A percentile compares a stretch with the other conserved stretches of the same genome.
These are phyloP conservation scores for Geotrichum histeridarum DNA, from an alignment of 1,139 yeast species.

Conservation along the genomic window DNA sequence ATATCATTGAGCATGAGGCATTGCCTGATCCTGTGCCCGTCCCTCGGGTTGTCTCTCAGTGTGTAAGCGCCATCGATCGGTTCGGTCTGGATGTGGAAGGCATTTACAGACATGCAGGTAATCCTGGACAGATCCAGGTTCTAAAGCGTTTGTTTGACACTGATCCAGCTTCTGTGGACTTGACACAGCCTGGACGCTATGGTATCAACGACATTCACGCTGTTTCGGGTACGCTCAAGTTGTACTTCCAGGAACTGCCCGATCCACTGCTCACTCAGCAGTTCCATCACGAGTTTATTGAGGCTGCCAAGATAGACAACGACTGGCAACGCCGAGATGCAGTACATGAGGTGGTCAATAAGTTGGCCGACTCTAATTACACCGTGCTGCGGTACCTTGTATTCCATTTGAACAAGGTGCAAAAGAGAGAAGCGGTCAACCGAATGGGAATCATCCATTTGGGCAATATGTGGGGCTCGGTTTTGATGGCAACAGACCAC, in stretches of 20 bases:
- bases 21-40: slow-evolving; percentile 47
- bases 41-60: slow-evolving; percentile 83
- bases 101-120: slow-evolving; percentile 81
- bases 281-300: slow-evolving; percentile 70
- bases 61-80: slow-evolving; percentile 78
- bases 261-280: slow-evolving; percentile 68
- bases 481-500: slow-evolving; percentile 44
- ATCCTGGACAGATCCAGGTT: slow-evolving; percentile 65
- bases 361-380: slow-evolving; percentile 90
- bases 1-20: slow-evolving; percentile 71
- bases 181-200: slow-evolving; percentile 46
- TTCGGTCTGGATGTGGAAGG: slow-evolving; percentile 86
- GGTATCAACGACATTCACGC: slow-evolving; percentile 46
- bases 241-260: slow-evolving; percentile 75
- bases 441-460: slow-evolving; percentile 77
- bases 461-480: slow-evolving; percentile 94
- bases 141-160: slow-evolving; percentile 70
- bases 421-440: slow-evolving; percentile 56
- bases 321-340: slow-evolving; percentile 58
- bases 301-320: slow-evolving; percentile 67
- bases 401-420: slow-evolving; percentile 77
- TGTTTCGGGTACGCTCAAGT: slow-evolving; percentile 69
- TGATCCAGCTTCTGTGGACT: slow-evolving; percentile 64
- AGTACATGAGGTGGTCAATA: slow-evolving; percentile 80
- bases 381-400: slow-evolving; percentile 80